Base-by-base conservation (phyloP, 2,329 filamentous ascomycete genomes). In the Bipolaris bicolor region DNA sequence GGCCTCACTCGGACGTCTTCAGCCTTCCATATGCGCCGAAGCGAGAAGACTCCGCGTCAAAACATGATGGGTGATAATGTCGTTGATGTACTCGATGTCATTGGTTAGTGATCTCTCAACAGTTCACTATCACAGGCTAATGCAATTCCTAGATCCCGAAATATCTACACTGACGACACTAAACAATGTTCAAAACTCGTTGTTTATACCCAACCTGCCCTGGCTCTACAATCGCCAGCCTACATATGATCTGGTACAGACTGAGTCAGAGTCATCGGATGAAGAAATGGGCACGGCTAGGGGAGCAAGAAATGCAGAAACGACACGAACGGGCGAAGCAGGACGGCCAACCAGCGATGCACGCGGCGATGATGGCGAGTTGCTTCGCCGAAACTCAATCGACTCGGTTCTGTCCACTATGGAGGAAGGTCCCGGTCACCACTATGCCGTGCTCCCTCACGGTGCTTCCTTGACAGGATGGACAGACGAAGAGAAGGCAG, bases 111-210 rank as follows among this genome's bases (percentile, higher is more conserved):
- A 22, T 29, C 15, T 15, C 36, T 13, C 26, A 33, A 2, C 29
- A 18, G 10, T 13, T 34, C 36, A 29, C 44, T 20, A 16, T 15
- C 43, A 31, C 18, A 45, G 63, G 66, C 73, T 80, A 54, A 80
- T 61, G 24, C 49, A 15, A 5, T 15, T 6, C 40, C 31, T 61
- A 92, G 91, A 96, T 65, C 91, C 91, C 41, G 90, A 95, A 77
- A 88, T 96, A 2, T 87, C 90, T 24, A 90, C 91, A 0, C 79
- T 96, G 5, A 91, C 90, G 0, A 94, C 91, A 5, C 83, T 96
- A 9, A 96, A 91, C 48, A 96, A 96, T 69, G 88, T 96, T n/a
- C 91, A 96, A 70, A 96, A 96, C 73, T 95, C 91, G 0, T 84
- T 96, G 2, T 96, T 96, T 75, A 80, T 96, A 1, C 92, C 92